Percentiles rank a stretch among this genome's conserved stretches.
These are phyloP conservation scores for Prunus yedoensis DNA, from an alignment of 331 rosid genomes.

Conservation along the genomic window DNA sequence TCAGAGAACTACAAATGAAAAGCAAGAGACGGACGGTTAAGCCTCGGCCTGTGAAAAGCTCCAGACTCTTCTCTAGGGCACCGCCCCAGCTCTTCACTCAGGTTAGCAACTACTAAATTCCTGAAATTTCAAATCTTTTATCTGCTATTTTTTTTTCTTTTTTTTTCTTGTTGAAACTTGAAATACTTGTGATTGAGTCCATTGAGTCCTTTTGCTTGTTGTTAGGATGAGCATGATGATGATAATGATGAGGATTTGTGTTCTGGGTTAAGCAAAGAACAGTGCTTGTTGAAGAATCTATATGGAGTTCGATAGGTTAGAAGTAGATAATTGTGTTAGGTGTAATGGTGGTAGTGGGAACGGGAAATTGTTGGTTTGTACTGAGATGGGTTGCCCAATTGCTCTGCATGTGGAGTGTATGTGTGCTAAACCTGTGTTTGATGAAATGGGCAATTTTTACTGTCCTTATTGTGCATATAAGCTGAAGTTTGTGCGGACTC, in stretches of 20 bases:
- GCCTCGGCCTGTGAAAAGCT: neutral
- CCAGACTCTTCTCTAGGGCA: neutral
- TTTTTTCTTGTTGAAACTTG: neutral
- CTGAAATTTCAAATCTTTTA: neutral
- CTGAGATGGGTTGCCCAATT: conserved; percentile 51
- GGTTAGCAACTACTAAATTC: conserved; percentile 2
- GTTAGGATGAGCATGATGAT: neutral
- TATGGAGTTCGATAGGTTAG: conserved; percentile 32
- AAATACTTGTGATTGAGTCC: neutral
- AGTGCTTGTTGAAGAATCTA: conserved; percentile 12
- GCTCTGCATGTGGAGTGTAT: conserved; percentile 52
- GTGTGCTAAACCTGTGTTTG: conserved; percentile 49
- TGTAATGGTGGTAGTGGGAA: conserved; percentile 38
- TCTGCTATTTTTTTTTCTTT: neutral
- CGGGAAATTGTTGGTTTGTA: conserved; percentile 44
- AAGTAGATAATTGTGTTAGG: conserved; percentile 38
- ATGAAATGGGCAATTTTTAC: conserved; percentile 48
- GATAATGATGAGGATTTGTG: neutral
- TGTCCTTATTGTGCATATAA: conserved; percentile 69
- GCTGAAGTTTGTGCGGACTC: conserved; percentile 24
- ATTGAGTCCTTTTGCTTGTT: no score
- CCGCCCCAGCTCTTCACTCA: conserved; percentile 15
- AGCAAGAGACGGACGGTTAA: conserved; percentile 10
- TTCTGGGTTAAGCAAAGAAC: neutral
- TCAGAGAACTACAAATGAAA: neutral